Evolutionary conservation across 345 rosid genomes (phyloP).

Genomic region (Hirschfeldia incana): DNA sequence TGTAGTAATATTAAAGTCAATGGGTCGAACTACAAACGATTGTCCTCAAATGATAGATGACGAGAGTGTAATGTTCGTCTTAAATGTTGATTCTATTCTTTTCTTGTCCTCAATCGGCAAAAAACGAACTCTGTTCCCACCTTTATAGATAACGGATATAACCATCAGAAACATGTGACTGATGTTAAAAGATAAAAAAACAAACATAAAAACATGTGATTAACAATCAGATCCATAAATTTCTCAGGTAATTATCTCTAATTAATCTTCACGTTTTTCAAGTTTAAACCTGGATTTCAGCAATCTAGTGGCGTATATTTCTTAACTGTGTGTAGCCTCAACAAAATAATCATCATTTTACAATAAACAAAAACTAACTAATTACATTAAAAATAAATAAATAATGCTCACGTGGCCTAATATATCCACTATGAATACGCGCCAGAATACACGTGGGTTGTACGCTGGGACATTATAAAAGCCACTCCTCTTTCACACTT

Average conservation of each 20-base stretch:
- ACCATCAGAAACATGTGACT: not conserved
- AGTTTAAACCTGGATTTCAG: slow-evolving; percentile 18
- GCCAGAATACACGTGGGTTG: slow-evolving; percentile 19
- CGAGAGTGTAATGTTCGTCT: not conserved
- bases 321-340: slow-evolving; percentile 22
- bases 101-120: slow-evolving; percentile 19
- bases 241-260: slow-evolving; percentile 21
- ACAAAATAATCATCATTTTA: not conserved
- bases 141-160: slow-evolving; percentile 14
- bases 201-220: slow-evolving; percentile 4
- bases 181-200: not conserved
- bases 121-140: not conserved
- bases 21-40: not conserved
- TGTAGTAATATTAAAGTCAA: not conserved
- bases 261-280: not conserved
- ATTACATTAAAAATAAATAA: not conserved
- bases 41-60: not conserved
- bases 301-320: slow-evolving; percentile 32
- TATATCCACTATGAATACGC: slow-evolving; percentile 9
- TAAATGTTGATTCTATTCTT: not conserved
- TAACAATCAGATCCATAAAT: slow-evolving; percentile 11
- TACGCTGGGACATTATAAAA: slow-evolving; percentile 8
- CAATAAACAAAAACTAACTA: not conserved
- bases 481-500: slow-evolving; percentile 4
- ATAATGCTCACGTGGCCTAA: not conserved